Percentiles rank a stretch among this genome's conserved stretches.
phyloP scores from a whole-genome alignment of 257 asterid genomes.

The Nicotiana paniculata region DNA sequence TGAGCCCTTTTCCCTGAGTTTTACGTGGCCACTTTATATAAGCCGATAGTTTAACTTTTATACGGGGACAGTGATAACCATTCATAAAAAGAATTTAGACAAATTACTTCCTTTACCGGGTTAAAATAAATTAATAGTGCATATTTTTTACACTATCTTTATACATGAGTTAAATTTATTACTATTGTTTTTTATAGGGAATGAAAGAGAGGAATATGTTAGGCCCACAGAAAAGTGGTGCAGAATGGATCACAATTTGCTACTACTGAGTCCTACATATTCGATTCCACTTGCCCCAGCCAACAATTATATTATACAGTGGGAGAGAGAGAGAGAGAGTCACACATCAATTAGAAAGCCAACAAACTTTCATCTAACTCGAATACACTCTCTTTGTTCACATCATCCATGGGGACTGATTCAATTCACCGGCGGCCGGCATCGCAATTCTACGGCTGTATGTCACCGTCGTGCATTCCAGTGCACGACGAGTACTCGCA shows the following conservation, averaged over 20 bases:
- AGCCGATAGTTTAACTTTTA: too few relatives aligned
- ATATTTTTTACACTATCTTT: too few relatives aligned
- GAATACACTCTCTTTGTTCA: background rate
- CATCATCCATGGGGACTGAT: constrained; percentile 37
- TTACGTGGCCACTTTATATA: too few relatives aligned
- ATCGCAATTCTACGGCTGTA: constrained; percentile 47
- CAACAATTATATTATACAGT: background rate
- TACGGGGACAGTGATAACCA: too few relatives aligned
- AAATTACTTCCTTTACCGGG: too few relatives aligned
- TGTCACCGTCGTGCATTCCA: constrained; percentile 72
- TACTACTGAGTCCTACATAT: background rate
- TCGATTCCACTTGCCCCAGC: background rate
- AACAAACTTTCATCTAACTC: background rate
- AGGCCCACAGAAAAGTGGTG: background rate
- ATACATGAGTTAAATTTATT: too few relatives aligned
- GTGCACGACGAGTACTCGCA: constrained; percentile 70
- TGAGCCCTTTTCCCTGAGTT: too few relatives aligned
- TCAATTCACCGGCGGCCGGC: constrained; percentile 27
- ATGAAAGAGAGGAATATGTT: background rate
- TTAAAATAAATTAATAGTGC: too few relatives aligned
- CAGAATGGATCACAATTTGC: background rate
- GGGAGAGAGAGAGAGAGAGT: background rate
- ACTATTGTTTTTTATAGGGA: too few relatives aligned
- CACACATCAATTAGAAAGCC: background rate
- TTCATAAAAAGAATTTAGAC: too few relatives aligned